These are phyloP conservation scores for Allium fistulosum DNA, from an alignment of 106 monocot genomes.

Conservation along the genomic window DNA sequence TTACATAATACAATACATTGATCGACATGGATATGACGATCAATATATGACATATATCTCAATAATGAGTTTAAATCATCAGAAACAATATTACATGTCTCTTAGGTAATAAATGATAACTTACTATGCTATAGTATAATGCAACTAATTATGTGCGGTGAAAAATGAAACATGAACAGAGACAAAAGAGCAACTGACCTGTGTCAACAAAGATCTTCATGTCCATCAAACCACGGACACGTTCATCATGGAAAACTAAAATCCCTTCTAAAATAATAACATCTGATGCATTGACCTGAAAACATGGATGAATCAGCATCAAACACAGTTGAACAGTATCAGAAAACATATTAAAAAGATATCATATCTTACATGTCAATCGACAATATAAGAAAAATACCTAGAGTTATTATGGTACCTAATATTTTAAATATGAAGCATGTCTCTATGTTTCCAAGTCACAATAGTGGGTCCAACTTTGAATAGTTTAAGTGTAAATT, in stretches of 20 bases:
- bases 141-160: no score
- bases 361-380: neutral
- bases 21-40: no score
- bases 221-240: constrained; percentile 19
- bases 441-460: no score
- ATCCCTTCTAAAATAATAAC: constrained; percentile 32
- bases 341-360: no score
- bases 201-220: constrained; percentile 32
- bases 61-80: no score
- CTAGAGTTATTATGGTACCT: neutral
- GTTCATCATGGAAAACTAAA: constrained; percentile 25
- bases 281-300: constrained; percentile 26
- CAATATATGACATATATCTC: no score
- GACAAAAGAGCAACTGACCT: neutral
- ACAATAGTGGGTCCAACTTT: no score
- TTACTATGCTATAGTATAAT: neutral
- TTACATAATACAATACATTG: no score
- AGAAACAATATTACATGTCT: no score
- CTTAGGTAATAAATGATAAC: neutral
- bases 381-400: neutral
- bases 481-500: no score
- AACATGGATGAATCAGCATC: constrained; percentile 1
- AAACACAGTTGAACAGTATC: no score
- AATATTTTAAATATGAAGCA: neutral
- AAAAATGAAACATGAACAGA: neutral